Base-by-base conservation (phyloP, 306 rosid species). In the Prunus padus region DNA sequence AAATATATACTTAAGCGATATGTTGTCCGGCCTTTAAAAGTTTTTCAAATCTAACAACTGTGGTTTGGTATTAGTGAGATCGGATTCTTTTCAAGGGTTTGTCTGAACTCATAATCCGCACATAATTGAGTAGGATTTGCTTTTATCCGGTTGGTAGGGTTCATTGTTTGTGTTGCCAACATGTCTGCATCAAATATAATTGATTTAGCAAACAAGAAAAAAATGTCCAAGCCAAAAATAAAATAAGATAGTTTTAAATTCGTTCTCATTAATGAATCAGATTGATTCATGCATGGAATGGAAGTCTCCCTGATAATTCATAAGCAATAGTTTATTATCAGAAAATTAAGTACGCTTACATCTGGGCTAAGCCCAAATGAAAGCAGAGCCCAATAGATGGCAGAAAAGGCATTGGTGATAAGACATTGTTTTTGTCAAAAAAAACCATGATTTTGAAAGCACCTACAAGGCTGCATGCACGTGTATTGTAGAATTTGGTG, bases 111-210 rank as follows among this genome's bases (percentile, higher is more conserved):
- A 60, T 42, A 75, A 78, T 63, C 73, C 31, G n/a, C 25, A 63
- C 64, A 77, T 73, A 50, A 56, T 65, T 26, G 45, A 54, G 19
- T 49, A 23, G 49, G 40, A 67, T 63, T 78, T 78, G 64, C 67
- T 51, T 74, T 62, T 77, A 77, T 81, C 75, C 75, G 78, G 81
- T 47, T 74, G 86, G 78, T 79, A 71, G 72, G 78, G 75, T 75
- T 83, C 74, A 12, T 26, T 40, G 12, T 73, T 73, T 51, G 71
- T 33, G 46, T 61, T 82, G 82, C 82, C 82, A 78, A 74, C 55
- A 55, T 77, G 67, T 69, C 15, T 50, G 76, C 49, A 54, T 68
- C 49, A 12, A 67, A 22, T 40, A 60, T 76, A 68, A 66, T 62
- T 52, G 16, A 68, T 63, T 62, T 57, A 45, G 31, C 70, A 10